Evolutionary conservation across 2,329 filamentous ascomycete genomes (phyloP), one percentile per base, ranked within the genome.

Genomic region (Hirsutella thompsonii): DNA sequence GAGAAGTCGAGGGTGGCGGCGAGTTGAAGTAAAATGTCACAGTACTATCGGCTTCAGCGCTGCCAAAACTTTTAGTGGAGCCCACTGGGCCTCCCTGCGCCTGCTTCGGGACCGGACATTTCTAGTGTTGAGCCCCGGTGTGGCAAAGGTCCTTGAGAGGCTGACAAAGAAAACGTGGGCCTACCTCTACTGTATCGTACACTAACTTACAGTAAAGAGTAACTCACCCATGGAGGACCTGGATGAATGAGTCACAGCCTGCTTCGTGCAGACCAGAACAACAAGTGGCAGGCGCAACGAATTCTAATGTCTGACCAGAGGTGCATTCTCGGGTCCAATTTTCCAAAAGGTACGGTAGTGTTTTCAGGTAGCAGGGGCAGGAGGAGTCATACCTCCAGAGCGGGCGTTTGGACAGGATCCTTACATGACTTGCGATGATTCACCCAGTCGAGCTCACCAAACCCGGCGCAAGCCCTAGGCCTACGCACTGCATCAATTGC

Each of bases 11-110:
- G n/a, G 14, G 14, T 34, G 2, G 32, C 3, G 32, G 16, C 14
- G 16, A 16, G 11, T 13, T 16, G 32, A 34, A 18, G 29, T 32
- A 11, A n/a, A 32, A 6, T 26, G 6, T 26, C 11, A 11, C 6
- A 26, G 23, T 26, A 26, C 6, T 11, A 11, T 26, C 23, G 6
- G 23, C 11, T 11, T 38, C 39, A 35, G 4, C 28, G 32, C 40
- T 20, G 40, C 32, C 33, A 44, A 40, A 32, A 38, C n/a, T 35
- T 43, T 33, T 46, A 45, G 34, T 39, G 38, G 38, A 39, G 38
- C 30, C n/a, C 30, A 14, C 14, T 10, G 20, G 13, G n/a, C 11
- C 18, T 21, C 11, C 29, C 6, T 33, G 29, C 18, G 20, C 37
- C 37, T 28, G 37, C 35, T 28, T 14, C 14, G 13, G 20, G 35